Evolutionary conservation across 352 stramenopile genomes (phyloP), one percentile per base, ranked within the genome.

Genomic region (Globisporangium takayamanum): DNA sequence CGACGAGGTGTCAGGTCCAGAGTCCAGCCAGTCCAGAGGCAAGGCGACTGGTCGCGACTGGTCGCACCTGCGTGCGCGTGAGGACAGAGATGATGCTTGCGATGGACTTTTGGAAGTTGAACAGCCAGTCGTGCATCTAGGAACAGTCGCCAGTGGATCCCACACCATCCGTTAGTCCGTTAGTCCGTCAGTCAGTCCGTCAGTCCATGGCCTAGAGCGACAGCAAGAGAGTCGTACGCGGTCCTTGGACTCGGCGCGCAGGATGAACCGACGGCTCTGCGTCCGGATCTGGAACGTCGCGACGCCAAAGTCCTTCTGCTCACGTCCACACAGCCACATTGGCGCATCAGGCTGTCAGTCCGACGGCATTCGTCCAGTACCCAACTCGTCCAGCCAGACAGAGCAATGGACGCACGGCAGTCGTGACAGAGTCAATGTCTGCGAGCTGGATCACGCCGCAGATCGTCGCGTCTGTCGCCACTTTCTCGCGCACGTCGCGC

Each of bases 81-180:
- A 94, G 62, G 33, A 85, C 70, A 5, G 78, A 89, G 25, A 94
- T 80, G 47, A 94, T 90, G 63, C 86, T 94, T 15, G 85, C 85
- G 45, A 94, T 94, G 49, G 82, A 94, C 72, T 89, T 87, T 55
- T 94, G 85, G 67, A 94, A 94, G 42, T 92, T 91, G 69, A 94
- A 94, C 28, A 94, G 66, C 85, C 85, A 94, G 58, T 92, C 80
- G 57, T 92, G 82, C 85, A 94, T 94, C 84, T 92, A 2, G 28
- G 28, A 33, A 6, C 28, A 33, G 28, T 5, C 28, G 28, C 28
- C 28, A 33, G 2, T 33, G 28, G 3, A 33, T 33, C 28, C 28
- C 28, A 33, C 2, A 1, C 28, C 28, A 33, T 33, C 28, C 28
- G 28, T 33, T 33, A 33, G 28, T 30, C 5, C 2, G 5, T 5